Evolutionary conservation across 768 basidiomycete genomes (phyloP), one percentile per base, ranked within the genome.

Genomic region (Favolaschia claudopus): DNA sequence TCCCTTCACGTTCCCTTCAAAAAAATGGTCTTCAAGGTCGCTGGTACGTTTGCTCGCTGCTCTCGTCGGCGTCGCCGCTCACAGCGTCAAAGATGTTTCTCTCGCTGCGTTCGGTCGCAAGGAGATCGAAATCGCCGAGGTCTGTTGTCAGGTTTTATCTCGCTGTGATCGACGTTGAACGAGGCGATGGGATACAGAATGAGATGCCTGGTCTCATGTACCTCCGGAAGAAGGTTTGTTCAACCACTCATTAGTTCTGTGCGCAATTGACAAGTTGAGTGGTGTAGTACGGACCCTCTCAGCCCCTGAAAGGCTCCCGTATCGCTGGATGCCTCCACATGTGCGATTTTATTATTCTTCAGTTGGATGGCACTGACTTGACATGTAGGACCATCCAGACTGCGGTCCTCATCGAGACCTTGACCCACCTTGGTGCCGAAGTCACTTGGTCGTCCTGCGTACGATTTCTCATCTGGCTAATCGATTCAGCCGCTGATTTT

Each of bases 61-160:
- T 29, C 17, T 36, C 14, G 27, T 24, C 37, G 25, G 32, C 22
- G 29, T 53, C 50, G 56, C 61, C n/a, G 59, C 63, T 70, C 25
- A 56, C 31, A 29, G 15, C 37, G 31, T 52, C 49, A 10, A 40
- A 93, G 95, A 95, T 74, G 82, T 96, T 70, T 99, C 96, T 70
- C 93, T 99, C 73, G 97, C 97, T 73, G 96, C 96, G 60, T 99
- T 98, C 79, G 95, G 96, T 78, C 95, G 96, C 83, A 99, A 99
- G 83, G 96, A 99, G 83, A 93, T 99, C 70, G 90, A 96, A 82
- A 92, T 99, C 77, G 96, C 96, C 63, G 96, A 99, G 89, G 96
- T 96, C 51, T 38, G 37, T 56, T 49, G 49, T 58, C 22, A 62
- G 51, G 44, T 55, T 45, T 58, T 60, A 62, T 44, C 14, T 32